Evolutionary conservation across 2,329 filamentous ascomycete species (phyloP).

Genomic region (Sclerotinia borealis): DNA sequence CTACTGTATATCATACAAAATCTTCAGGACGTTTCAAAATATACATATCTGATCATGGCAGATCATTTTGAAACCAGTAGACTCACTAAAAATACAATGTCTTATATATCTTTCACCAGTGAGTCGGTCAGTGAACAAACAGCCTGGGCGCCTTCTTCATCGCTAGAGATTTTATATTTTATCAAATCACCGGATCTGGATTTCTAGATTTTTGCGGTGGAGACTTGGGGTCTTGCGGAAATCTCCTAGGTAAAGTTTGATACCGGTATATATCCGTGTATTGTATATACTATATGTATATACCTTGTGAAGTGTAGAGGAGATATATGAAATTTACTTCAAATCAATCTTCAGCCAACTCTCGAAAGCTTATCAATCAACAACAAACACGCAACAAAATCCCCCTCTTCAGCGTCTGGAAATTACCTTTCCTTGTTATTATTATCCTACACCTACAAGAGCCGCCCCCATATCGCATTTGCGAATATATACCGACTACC

Average conservation of each 20-base stretch:
- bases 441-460: not conserved
- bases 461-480: not conserved
- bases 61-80: not conserved
- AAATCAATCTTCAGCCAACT: not conserved
- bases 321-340: not conserved
- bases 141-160: no score
- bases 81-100: not conserved
- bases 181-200: not conserved
- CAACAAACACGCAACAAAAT: not conserved
- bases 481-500: not conserved
- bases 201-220: not conserved
- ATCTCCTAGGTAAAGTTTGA: not conserved
- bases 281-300: not conserved
- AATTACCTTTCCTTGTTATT: not conserved
- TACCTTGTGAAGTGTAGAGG: not conserved
- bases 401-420: not conserved
- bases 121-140: no score
- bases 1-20: not conserved
- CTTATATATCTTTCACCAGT: not conserved
- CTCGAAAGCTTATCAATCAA: not conserved
- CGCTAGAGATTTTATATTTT: no score
- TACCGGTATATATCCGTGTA: not conserved
- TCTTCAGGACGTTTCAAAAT: not conserved
- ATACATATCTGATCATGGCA: not conserved
- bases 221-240: not conserved